A percentile compares a stretch with the other conserved stretches of the same genome.
Evolutionary conservation across 2,329 filamentous ascomycete species (phyloP).

Genomic region (Drechslerella dactyloides): DNA sequence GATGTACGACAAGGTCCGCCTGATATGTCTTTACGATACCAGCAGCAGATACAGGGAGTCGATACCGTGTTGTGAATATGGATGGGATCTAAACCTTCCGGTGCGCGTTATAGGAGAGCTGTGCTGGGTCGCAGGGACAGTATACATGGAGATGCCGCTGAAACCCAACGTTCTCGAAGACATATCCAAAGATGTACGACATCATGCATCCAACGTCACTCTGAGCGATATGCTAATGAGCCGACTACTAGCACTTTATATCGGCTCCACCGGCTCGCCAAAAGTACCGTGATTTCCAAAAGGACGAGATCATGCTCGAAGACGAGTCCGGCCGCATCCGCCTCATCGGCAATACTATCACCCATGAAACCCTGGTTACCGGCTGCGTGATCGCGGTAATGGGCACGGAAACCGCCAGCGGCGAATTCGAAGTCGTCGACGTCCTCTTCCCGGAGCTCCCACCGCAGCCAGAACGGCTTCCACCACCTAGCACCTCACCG

Average conservation of each 20-base stretch:
- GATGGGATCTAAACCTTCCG: constrained; percentile 5
- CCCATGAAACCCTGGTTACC: constrained; percentile 77
- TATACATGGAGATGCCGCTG: constrained; percentile 95
- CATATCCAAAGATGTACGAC: constrained; percentile 81
- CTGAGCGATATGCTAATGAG: background rate
- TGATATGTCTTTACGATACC: constrained; percentile 13
- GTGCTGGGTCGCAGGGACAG: constrained; percentile 92
- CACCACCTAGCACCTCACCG: constrained; percentile 60
- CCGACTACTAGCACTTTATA: constrained; percentile 74
- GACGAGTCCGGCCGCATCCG: constrained; percentile 91
- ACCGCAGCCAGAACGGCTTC: constrained; percentile 80
- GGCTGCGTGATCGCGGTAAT: constrained; percentile 93
- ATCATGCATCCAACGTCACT: background rate
- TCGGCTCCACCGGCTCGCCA: constrained; percentile 76
- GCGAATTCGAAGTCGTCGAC: constrained; percentile 91
- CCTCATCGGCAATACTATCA: constrained; percentile 74
- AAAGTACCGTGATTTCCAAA: constrained; percentile 71
- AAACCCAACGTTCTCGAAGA: constrained; percentile 97
- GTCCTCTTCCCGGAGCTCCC: constrained; percentile 86
- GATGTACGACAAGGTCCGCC: constrained; percentile 79
- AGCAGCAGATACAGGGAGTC: no score
- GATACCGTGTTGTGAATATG: background rate
- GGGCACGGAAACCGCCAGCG: constrained; percentile 89
- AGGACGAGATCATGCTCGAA: constrained; percentile 82
- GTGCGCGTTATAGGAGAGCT: constrained; percentile 62